These are phyloP conservation scores for Scheffersomyces quercinus DNA, from an alignment of 1,139 yeast species.

Conservation along the genomic window DNA sequence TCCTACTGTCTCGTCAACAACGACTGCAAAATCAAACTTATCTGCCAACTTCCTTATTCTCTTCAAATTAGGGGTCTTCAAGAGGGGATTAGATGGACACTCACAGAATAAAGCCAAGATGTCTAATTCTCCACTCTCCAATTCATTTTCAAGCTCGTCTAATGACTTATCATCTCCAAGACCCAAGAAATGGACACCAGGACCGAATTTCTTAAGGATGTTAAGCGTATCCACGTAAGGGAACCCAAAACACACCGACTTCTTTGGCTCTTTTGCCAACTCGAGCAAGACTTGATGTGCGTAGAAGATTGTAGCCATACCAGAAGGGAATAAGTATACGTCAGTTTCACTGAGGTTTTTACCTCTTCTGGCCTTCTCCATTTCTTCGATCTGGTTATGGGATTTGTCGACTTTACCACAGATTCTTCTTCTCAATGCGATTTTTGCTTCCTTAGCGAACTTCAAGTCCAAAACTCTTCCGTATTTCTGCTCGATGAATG, in stretches of 20 bases:
- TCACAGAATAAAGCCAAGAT: conserved; percentile 81
- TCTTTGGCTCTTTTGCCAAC: conserved; percentile 36
- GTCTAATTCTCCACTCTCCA: conserved; percentile 62
- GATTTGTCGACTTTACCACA: conserved; percentile 63
- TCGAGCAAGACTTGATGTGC: conserved; percentile 71
- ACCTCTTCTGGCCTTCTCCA: conserved; percentile 34
- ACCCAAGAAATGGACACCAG: conserved; percentile 82
- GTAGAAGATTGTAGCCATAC: conserved; percentile 88
- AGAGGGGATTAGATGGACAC: conserved; percentile 89
- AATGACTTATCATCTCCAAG: conserved; percentile 77
- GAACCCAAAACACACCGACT: conserved; percentile 90
- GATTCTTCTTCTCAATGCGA: conserved; percentile 71
- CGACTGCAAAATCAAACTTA: conserved; percentile 70
- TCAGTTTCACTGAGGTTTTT: conserved; percentile 52
- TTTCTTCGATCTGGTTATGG: conserved; percentile 31
- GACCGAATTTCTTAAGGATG: conserved; percentile 85
- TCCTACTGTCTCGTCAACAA: conserved; percentile 93
- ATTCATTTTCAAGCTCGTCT: conserved; percentile 58
- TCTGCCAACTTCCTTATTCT: conserved; percentile 67
- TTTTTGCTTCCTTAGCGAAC: conserved; percentile 73
- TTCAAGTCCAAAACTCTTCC: conserved; percentile 85
- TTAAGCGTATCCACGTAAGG: conserved; percentile 93
- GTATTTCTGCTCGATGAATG: conserved; percentile 82
- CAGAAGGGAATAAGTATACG: conserved; percentile 83
- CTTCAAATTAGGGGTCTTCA: conserved; percentile 76